Evolutionary conservation across 805 yeast genomes (phyloP), one percentile per base, ranked within the genome.

Genomic region (Candida cerambycidarum): DNA sequence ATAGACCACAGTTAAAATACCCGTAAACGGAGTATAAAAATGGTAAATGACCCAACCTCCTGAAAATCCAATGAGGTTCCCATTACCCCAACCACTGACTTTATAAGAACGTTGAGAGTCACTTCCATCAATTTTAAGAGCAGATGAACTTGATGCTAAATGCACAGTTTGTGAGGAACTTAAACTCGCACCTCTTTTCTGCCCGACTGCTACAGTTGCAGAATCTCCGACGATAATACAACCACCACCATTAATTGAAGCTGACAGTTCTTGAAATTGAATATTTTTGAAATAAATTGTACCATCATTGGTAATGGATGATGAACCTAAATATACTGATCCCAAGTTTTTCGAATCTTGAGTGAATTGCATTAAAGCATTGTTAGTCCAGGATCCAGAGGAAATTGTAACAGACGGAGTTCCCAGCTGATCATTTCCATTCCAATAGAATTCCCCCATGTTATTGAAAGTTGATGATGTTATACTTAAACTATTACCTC

Each of bases 11-110:
- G 17, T 29, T 12, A 16, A 39, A 6, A 35, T 31, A 34, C 38
- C 25, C 3, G 25, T 18, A 18, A 3, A 12, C 13, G 27, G 5
- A 17, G 12, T 18, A 16, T 18, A 45, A 13, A 28, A 7, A 17
- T 12, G 18, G 8, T 13, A 21, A 23, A 34, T 23, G 5, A 11
- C 11, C 17, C 48, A 39, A 4, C 37, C 27, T 21, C 30, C 25
- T 38, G 11, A 5, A 25, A 57, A 42, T n/a, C 61, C 62, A 44
- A 58, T 54, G 12, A 45, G 38, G 42, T 59, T 59, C 12, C 58
- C 59, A 39, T 52, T 51, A 37, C 64, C 64, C 47, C 50, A 59
- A 11, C 63, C 63, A 14, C 48, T 51, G 36, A 59, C 58, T 1
- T 45, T 51, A 46, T 46, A 50, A 21, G 55, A 48, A 34, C 51